Evolutionary conservation across 2,329 filamentous ascomycete species (phyloP), one percentile per base, ranked within the genome.

Genomic region (Colletotrichum musicola): DNA sequence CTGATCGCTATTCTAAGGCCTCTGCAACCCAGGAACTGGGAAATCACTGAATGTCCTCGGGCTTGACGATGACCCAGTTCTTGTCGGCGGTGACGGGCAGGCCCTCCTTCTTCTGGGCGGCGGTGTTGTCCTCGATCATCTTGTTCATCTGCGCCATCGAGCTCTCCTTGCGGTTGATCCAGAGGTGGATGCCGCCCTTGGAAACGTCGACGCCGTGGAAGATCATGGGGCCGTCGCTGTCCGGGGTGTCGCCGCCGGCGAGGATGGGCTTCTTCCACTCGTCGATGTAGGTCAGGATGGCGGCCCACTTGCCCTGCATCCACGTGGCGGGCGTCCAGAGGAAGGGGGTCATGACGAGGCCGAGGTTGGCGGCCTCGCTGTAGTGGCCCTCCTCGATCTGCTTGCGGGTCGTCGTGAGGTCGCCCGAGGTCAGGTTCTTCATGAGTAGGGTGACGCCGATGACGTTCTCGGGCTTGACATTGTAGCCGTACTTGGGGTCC

Each of bases 401-500:
- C 63, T 81, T 80, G 27, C 82, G 78, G 3, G 81, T 70, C 1
- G 77, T 77, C 0, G 79, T 81, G 18, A 80, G 68, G 9, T 71
- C 70, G 5, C 76, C 75, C 18, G 68, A 66, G 6, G 75, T 75
- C 49, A 68, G 64, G 58, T 79, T 77, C 40, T 72, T 74, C 64
- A 84, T 74, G 6, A 82, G 73, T 0, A 80, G 75, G 3, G 78
- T 80, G 13, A 83, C 81, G 27, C 82, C 82, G 20, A 83, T 82
- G 42, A 84, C 80, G 57, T 83, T 83, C 65, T 83, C 74, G 2
- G 81, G 74, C 38, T 77, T 77, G 6, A 83, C 80, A 67, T 83
- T 82, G 75, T 84, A 84, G 53, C 81, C 82, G 55, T 84, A 84
- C 67, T 77, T 77, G 7, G 81, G 80, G 64, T 83, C 82, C 1